Evolutionary conservation across 1,284 basidiomycete genomes (phyloP).

Genomic region (Heterobasidion annosum): DNA sequence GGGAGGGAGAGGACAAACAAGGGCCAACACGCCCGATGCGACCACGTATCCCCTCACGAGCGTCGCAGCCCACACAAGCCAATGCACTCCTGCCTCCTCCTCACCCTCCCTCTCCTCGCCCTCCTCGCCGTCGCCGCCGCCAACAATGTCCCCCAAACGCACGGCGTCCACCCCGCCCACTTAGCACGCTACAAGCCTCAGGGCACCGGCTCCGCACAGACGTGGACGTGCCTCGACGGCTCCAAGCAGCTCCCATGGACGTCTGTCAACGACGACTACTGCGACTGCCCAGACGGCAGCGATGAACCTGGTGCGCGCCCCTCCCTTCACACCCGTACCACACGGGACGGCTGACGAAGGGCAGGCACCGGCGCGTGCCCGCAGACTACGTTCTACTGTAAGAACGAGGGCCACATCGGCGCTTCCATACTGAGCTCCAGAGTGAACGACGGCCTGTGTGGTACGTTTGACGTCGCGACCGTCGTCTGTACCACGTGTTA

Average conservation of each 20-base stretch:
- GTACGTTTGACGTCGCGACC: slow-evolving; percentile 32
- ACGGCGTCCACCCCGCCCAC: neutral
- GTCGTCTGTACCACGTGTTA: slow-evolving; percentile 4
- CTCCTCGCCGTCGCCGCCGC: too few species aligned
- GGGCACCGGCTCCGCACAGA: slow-evolving; percentile 7
- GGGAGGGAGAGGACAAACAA: neutral
- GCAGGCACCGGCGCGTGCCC: slow-evolving; percentile 84
- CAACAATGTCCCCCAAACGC: neutral
- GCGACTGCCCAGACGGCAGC: slow-evolving; percentile 88
- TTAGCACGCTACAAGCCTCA: neutral
- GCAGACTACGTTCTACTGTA: slow-evolving; percentile 77
- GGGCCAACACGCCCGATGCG: slow-evolving; percentile 2
- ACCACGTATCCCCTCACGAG: neutral
- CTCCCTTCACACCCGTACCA: neutral
- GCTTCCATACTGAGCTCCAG: slow-evolving; percentile 69
- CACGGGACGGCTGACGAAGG: slow-evolving; percentile 4
- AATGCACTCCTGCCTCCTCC: neutral
- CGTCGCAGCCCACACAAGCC: neutral
- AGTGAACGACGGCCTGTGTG: slow-evolving; percentile 95
- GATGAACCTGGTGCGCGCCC: slow-evolving; percentile 75
- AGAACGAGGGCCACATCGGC: slow-evolving; percentile 85
- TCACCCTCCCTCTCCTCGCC: neutral
- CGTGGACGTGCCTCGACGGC: slow-evolving; percentile 69
- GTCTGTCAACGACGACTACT: slow-evolving; percentile 91
- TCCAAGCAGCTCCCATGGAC: slow-evolving; percentile 65